Percentiles rank a stretch among this genome's conserved stretches.
Conservation (phyloP, 129 eudicot genomes). For the sunflower (Helianthus annuus) region HanXRQr2.0-SUNRISE NC_035441.2:10810635-10811134, state of each 20-base stretch:
- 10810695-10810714: conserved; percentile 23
- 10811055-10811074: not conserved
- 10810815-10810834: too few relatives aligned
- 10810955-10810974: too few relatives aligned
- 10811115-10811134: conserved; percentile 47
- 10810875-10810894: too few relatives aligned
- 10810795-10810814: conserved; percentile 50
- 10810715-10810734: conserved; percentile 39
- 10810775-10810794: conserved; percentile 48
- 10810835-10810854: too few relatives aligned
- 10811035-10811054: not conserved
- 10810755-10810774: conserved; percentile 37
- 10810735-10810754: conserved; percentile 43
- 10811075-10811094: conserved; percentile 23
- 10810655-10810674: conserved; percentile 34
- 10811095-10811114: conserved; percentile 47
- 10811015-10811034: not conserved
- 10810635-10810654: not conserved
- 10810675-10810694: conserved; percentile 71
- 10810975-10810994: not conserved
- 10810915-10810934: too few relatives aligned
- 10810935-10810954: too few relatives aligned
- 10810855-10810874: too few relatives aligned
- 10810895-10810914: too few relatives aligned
- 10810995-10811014: not conserved